phyloP scores from a whole-genome alignment of 1,284 basidiomycete species.

The Erythrobasidium hasegawianum region DNA sequence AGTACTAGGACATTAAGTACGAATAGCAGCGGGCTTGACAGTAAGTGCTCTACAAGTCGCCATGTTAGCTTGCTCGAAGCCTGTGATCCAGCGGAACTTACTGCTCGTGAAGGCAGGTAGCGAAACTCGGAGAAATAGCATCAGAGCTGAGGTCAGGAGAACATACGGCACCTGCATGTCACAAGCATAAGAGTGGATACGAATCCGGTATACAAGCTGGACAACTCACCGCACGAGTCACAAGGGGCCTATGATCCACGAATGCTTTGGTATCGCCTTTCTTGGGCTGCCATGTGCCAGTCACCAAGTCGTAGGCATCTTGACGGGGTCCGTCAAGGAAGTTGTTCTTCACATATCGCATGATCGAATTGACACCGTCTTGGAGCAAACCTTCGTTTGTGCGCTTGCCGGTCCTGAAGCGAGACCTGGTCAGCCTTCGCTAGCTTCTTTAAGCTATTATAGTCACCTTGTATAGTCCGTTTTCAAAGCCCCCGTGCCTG shows the following conservation, averaged over 20 bases:
- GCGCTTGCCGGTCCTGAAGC: slow-evolving; percentile 65
- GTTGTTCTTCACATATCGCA: slow-evolving; percentile 93
- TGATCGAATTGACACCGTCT: slow-evolving; percentile 80
- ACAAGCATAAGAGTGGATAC: slow-evolving; percentile 3
- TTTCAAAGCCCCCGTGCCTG: slow-evolving; percentile 92
- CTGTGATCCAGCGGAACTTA: no score
- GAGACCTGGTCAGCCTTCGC: slow-evolving; percentile 12
- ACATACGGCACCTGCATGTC: slow-evolving; percentile 75
- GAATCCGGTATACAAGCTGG: background rate
- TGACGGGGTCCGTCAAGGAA: slow-evolving; percentile 93
- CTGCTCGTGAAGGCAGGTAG: slow-evolving; percentile 72
- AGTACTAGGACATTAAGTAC: slow-evolving; percentile 63
- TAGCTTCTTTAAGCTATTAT: background rate
- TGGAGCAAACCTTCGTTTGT: slow-evolving; percentile 73
- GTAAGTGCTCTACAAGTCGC: slow-evolving; percentile 36
- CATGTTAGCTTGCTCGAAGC: no score
- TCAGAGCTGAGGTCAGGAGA: slow-evolving; percentile 73
- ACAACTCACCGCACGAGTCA: slow-evolving; percentile 72
- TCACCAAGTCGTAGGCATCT: slow-evolving; percentile 92
- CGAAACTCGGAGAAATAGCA: slow-evolving; percentile 78
- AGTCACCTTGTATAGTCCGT: slow-evolving; percentile 79
- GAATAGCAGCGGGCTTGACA: slow-evolving; percentile 56
- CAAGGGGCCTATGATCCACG: slow-evolving; percentile 70
- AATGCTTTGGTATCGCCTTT: slow-evolving; percentile 58
- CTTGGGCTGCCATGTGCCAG: slow-evolving; percentile 79